A percentile compares a stretch with the other conserved stretches of the same genome.
Conservation (phyloP, 228 moss, liverwort and hornwort genomes). For the Sphagnum fallax region DNA sequence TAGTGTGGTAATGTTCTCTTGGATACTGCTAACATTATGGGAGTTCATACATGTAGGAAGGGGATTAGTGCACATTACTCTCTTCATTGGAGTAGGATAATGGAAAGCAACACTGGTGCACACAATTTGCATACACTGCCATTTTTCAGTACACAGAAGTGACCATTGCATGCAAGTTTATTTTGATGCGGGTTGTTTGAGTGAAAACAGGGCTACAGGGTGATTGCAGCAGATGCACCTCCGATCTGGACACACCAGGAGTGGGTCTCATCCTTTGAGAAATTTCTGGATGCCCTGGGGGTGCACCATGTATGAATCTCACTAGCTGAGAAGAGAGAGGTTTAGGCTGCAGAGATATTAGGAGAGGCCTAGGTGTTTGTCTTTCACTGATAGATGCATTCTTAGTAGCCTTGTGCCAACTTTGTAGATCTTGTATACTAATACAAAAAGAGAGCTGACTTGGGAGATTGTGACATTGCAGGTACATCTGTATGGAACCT, state of each 20-base stretch:
- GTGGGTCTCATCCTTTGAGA: constrained; percentile 94
- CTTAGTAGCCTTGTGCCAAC: neutral
- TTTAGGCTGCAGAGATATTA: neutral
- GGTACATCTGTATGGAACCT: constrained; percentile 94
- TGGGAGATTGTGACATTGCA: constrained; percentile 9
- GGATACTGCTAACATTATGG: no score
- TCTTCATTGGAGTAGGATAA: neutral
- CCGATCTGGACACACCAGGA: constrained; percentile 86
- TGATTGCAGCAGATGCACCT: constrained; percentile 95
- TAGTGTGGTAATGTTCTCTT: no score
- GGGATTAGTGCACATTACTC: no score
- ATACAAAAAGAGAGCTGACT: no score
- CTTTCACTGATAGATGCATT: neutral
- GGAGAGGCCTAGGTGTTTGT: neutral
- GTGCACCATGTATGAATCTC: constrained; percentile 68
- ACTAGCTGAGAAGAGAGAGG: neutral
- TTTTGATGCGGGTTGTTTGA: neutral
- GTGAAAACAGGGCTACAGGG: constrained; percentile 65
- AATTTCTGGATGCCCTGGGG: constrained; percentile 85
- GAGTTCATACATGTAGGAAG: no score
- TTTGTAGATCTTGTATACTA: neutral
- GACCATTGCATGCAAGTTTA: neutral
- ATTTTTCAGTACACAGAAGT: neutral
- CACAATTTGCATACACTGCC: neutral
- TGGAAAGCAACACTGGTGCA: neutral